These are phyloP conservation scores for Colletotrichum sansevieriae DNA, from an alignment of 2,329 filamentous ascomycete species.

Conservation along the genomic window DNA sequence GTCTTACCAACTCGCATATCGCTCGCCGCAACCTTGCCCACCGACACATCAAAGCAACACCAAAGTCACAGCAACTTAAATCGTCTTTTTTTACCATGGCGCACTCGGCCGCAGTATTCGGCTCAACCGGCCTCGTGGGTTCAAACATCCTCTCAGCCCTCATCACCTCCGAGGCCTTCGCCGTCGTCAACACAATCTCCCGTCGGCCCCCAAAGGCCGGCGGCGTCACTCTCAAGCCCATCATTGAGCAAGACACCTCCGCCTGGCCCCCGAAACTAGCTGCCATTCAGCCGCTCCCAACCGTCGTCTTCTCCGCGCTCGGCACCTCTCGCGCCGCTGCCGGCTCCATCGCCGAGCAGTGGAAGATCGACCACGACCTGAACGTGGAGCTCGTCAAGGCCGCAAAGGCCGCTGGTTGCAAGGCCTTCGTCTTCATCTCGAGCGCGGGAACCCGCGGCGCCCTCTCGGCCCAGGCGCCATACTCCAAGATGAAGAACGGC, in stretches of 20 bases:
- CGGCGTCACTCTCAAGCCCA: slow-evolving; percentile 66
- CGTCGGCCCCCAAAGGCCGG: slow-evolving; percentile 71
- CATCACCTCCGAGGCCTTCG: slow-evolving; percentile 65
- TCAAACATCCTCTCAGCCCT: slow-evolving; percentile 79
- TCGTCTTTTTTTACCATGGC: slow-evolving; percentile 22
- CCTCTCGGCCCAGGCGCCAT: slow-evolving; percentile 58
- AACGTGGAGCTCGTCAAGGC: slow-evolving; percentile 83
- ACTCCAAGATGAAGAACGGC: slow-evolving; percentile 84
- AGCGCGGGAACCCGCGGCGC: slow-evolving; percentile 62
- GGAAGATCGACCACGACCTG: slow-evolving; percentile 89
- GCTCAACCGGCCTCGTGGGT: slow-evolving; percentile 78
- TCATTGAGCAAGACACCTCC: slow-evolving; percentile 75
- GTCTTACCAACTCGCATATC: slow-evolving; percentile 20
- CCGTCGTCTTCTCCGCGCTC: slow-evolving; percentile 80
- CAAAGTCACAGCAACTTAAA: too few relatives aligned
- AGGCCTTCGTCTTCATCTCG: slow-evolving; percentile 84
- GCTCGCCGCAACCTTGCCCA: slow-evolving; percentile 6
- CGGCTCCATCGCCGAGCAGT: slow-evolving; percentile 82
- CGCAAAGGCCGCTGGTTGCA: slow-evolving; percentile 78
- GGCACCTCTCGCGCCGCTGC: slow-evolving; percentile 84
- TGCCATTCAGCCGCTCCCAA: slow-evolving; percentile 66
- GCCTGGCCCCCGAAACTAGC: slow-evolving; percentile 76
- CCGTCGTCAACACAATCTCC: slow-evolving; percentile 72
- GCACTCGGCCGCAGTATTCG: slow-evolving; percentile 59
- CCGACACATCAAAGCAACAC: slow-evolving; percentile 6